Evolutionary conservation across 2,329 filamentous ascomycete genomes (phyloP).

Genomic region (Didymella sp.): DNA sequence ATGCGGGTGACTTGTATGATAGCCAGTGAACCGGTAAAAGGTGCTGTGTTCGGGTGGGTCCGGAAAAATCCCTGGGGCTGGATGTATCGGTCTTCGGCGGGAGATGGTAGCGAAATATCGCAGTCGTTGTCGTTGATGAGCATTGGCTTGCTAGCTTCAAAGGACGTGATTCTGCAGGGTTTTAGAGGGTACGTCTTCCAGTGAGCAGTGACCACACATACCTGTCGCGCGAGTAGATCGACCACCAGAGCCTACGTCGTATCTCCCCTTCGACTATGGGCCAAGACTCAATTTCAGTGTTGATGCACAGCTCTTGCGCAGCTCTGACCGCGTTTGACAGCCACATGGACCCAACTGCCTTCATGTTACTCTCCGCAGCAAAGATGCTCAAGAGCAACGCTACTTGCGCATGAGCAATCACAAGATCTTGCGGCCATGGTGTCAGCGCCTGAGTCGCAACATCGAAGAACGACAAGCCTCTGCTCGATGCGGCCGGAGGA

Average conservation of each 20-base stretch:
- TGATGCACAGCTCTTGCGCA: conserved; percentile 83
- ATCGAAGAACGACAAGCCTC: conserved; percentile 73
- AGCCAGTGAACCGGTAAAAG: conserved; percentile 73
- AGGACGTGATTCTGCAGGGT: conserved; percentile 66
- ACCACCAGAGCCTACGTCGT: conserved; percentile 91
- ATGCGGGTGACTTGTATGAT: conserved; percentile 83
- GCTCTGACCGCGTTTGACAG: conserved; percentile 79
- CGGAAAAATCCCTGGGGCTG: conserved; percentile 58
- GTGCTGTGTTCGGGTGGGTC: conserved; percentile 50
- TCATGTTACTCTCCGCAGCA: conserved; percentile 84
- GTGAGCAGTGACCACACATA: conserved; percentile 42
- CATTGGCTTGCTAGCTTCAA: conserved; percentile 81
- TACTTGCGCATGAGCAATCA: conserved; percentile 75
- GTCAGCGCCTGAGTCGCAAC: conserved; percentile 73
- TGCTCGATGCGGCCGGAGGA: conserved; percentile 60
- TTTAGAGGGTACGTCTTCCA: neutral
- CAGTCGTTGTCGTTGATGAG: conserved; percentile 89
- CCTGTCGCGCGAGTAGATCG: conserved; percentile 89
- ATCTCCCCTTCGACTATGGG: conserved; percentile 82
- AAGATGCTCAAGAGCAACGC: conserved; percentile 78
- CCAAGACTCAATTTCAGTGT: conserved; percentile 76
- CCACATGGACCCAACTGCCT: conserved; percentile 86
- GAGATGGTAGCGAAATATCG: conserved; percentile 79
- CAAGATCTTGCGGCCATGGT: conserved; percentile 80
- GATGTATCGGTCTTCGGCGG: conserved; percentile 81